A percentile compares a stretch with the other conserved stretches of the same genome.
phyloP scores from a whole-genome alignment of 1,284 basidiomycete genomes.

The Austroboletus olivaceoglutinosus region DNA sequence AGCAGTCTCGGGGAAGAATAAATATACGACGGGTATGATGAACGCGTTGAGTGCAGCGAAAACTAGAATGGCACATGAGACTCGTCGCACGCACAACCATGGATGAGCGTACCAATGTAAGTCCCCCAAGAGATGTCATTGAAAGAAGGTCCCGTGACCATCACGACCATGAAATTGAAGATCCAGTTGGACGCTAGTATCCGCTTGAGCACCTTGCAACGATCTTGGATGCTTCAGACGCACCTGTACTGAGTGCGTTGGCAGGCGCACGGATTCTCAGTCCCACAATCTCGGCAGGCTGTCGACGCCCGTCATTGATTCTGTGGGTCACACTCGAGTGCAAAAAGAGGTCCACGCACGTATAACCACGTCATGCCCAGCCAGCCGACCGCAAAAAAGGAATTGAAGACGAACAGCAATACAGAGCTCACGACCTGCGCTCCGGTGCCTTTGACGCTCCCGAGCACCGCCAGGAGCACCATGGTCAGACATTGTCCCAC shows the following conservation, averaged over 20 bases:
- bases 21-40: constrained; percentile 59
- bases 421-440: constrained; percentile 51
- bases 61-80: constrained; percentile 34
- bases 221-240: not conserved
- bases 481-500: constrained; percentile 37
- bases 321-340: not conserved
- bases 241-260: constrained; percentile 59
- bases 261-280: constrained; percentile 63
- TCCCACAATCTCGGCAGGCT: constrained; percentile 67
- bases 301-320: not conserved
- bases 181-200: constrained; percentile 52
- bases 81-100: not conserved
- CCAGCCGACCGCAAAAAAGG: constrained; percentile 34
- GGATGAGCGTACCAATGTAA: constrained; percentile 48
- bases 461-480: constrained; percentile 34
- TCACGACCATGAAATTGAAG: constrained; percentile 65
- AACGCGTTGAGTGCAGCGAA: constrained; percentile 61
- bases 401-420: constrained; percentile 34
- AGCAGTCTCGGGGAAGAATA: constrained; percentile 71
- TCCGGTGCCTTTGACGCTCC: constrained; percentile 28
- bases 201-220: not conserved
- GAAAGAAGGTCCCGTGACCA: constrained; percentile 67
- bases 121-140: constrained; percentile 60
- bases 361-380: constrained; percentile 66
- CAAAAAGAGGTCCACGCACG: constrained; percentile 36